Evolutionary conservation across 2,329 filamentous ascomycete genomes (phyloP), one percentile per base, ranked within the genome.

Genomic region (Lasiodiplodia hormozganensis): DNA sequence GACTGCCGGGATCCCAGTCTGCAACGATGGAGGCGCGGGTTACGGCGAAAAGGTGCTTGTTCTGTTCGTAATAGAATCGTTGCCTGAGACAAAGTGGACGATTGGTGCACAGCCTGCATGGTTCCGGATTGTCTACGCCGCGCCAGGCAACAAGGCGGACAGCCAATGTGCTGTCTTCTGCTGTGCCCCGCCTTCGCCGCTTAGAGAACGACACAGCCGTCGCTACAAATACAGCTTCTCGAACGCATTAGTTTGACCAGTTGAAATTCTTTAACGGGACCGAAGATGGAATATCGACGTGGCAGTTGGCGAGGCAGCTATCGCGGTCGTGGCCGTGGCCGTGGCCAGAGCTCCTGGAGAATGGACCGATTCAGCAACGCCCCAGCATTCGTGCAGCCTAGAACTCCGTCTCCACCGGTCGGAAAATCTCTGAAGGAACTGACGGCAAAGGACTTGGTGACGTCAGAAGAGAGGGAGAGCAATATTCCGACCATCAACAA

Each of bases 401-500:
- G 31, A 21, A 56, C 66, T 12, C 49, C 68, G 11, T 73, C 70
- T n/a, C 65, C 76, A 56, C 77, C 78, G 0, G 71, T 79, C 51
- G 78, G 78, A 16, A 25, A 74, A 8, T 66, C 77, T 10, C 21
- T 80, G 31, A 62, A 69, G 14, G 71, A 70, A 7, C 36, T 79
- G 23, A 68, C 47, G 5, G 62, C 23, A 10, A 67, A 28, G 6
- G 68, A 72, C 10, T n/a, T 72, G 56, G 47, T 70, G 4, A 65
- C 65, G 10, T 7, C 36, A 10, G 25, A 21, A 4, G 18, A 47
- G 3, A 8, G 2, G 3, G 34, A 56, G 2, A 38, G 28, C n/a
- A 5, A 14, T 21, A 14, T 25, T 16, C 49, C 74, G 0, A 72
- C 69, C 7, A 85, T 85, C 67, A 75, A 71, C 8, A 72, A 82